Conservation (phyloP, 495 filamentous ascomycete genomes). For the Penicillium goetzii region DNA sequence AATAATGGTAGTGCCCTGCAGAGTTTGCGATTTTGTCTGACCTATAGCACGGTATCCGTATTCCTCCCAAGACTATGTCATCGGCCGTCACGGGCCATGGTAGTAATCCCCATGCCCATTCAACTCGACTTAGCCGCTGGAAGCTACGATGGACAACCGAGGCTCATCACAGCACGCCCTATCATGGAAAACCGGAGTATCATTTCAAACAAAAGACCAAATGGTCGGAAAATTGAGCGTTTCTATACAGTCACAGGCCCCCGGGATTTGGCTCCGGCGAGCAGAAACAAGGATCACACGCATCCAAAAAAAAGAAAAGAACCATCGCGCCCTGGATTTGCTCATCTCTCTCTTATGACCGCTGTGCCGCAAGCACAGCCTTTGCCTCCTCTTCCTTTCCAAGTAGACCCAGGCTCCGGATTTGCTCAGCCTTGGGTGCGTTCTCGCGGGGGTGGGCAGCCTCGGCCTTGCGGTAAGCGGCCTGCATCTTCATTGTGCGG, state of each 20-base stretch:
- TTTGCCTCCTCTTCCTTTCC: conserved; percentile 81
- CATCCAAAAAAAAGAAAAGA: conserved; percentile 36
- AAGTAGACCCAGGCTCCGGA: conserved; percentile 81
- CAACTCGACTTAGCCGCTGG: neutral
- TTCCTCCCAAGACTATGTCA: no score
- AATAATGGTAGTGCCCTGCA: no score
- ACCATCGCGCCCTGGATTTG: conserved; percentile 31
- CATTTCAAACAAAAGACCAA: conserved; percentile 33
- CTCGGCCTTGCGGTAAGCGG: conserved; percentile 83
- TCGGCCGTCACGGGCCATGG: neutral
- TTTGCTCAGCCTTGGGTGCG: conserved; percentile 71
- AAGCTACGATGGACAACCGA: neutral
- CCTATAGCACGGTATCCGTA: no score
- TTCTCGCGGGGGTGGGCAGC: conserved; percentile 76
- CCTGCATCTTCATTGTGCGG: conserved; percentile 76
- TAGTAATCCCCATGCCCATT: neutral
- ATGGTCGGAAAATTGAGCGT: conserved; percentile 33
- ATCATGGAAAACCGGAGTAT: conserved; percentile 33
- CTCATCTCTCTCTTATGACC: conserved; percentile 23
- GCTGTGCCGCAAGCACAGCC: conserved; percentile 54
- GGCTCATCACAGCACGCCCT: neutral
- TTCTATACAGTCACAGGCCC: conserved; percentile 49
- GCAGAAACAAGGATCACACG: conserved; percentile 38
- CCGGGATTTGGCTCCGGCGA: conserved; percentile 26
- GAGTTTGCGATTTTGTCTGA: no score